Percentiles rank a stretch among this genome's conserved stretches.
Evolutionary conservation across 1,284 basidiomycete genomes (phyloP).

Genomic region (Meira nashicola): DNA sequence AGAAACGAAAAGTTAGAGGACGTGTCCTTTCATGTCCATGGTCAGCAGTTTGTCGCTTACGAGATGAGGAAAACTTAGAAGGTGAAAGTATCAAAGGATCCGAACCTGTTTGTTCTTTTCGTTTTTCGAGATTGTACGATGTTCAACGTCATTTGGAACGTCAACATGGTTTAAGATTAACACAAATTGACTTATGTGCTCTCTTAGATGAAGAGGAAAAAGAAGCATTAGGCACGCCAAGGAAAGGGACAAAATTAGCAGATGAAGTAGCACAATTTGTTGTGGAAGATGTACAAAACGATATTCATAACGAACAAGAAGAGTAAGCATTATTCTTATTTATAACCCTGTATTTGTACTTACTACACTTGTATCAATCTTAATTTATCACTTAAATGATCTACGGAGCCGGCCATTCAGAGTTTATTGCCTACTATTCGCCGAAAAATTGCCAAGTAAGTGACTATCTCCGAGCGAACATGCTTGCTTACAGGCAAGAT

Average conservation of each 20-base stretch:
- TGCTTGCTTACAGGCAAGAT: no score
- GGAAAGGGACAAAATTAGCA: not conserved
- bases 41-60: not conserved
- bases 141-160: slow-evolving; percentile 6
- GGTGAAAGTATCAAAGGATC: not conserved
- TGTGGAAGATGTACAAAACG: not conserved
- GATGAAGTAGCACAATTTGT: not conserved
- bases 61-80: not conserved
- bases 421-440: no score
- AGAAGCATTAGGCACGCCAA: not conserved
- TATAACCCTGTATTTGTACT: no score
- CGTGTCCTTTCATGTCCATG: slow-evolving; percentile 3
- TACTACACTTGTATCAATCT: no score
- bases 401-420: no score
- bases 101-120: not conserved
- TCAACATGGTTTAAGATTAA: not conserved
- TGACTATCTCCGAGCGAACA: no score
- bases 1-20: not conserved
- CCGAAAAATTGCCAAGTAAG: no score
- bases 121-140: slow-evolving; percentile 9
- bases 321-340: not conserved
- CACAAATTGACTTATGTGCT: not conserved
- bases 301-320: not conserved
- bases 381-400: no score
- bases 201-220: slow-evolving; percentile 1